Evolutionary conservation across 1,284 basidiomycete genomes (phyloP), one percentile per base, ranked within the genome.

Genomic region (Hortiboletus rubellus): DNA sequence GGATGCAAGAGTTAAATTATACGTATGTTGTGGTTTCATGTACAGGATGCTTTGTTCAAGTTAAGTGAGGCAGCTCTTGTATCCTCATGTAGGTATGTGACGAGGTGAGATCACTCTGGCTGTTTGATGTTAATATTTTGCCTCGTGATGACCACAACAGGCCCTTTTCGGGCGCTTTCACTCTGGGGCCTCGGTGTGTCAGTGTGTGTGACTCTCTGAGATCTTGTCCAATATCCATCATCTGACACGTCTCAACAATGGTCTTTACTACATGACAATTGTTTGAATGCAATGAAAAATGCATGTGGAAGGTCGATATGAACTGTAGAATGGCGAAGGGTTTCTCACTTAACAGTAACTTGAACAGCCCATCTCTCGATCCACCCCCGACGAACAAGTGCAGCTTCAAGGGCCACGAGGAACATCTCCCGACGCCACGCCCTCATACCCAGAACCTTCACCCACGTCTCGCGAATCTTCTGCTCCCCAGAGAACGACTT

Each of bases 331-430:
- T 6, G 50, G 3, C 46, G 36, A 53, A 30, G 2, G 2, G 42
- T 30, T 40, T 36, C 30, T 66, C 46, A 71, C 51, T 52, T 58
- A 4, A 49, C 40, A 42, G 51, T 57, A 45, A 72, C 58, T 44
- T 68, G 66, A 40, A 73, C n/a, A 40, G 60, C 67, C 77, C 78
- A 79, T 38, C 71, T 66, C 52, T 74, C 72, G 48, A 79, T 50
- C 60, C 72, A 59, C 17, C 73, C 70, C 7, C 71, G 74, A 46
- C 68, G 68, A 18, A 85, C 65, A 40, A 85, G 70, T 1, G 76
- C 81, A 10, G 78, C 79, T 65, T 86, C 84, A 75, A 85, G 83
- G 27, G 72, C 72, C 22, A 80, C 55, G 59, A 78, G 68, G 17
- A 85, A 71, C 58, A 78, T 70, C 60, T 79, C 74, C 62, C 78